Evolutionary conservation across 768 basidiomycete species (phyloP), one percentile per base, ranked within the genome.

Genomic region (Boletus barrowsii): DNA sequence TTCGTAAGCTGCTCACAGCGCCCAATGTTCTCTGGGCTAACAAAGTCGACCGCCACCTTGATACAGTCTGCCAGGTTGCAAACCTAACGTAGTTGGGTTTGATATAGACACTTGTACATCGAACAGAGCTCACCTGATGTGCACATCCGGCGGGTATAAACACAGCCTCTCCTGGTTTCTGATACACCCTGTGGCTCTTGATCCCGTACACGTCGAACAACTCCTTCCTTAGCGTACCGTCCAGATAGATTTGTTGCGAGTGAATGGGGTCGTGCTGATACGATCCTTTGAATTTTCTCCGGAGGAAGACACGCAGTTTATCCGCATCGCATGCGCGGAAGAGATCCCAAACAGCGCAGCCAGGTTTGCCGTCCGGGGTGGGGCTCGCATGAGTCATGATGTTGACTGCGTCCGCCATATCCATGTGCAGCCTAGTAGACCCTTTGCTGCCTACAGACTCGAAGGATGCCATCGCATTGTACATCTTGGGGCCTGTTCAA

Each of bases 71-170:
- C 81, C 47, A 94, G 73, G 68, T 98, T 97, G 61, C 89, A 88
- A 10, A 97, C 94, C 85, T 96, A 62, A 18, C 61, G 61, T 30
- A 48, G 44, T 24, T 53, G 3, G 51, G 29, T 47, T 26, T 58
- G 33, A 32, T 35, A 18, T 42, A 26, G 14, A 47, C 36, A 44
- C n/a, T 32, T 42, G 33, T 30, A 39, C 15, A 49, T 55, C 10
- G 24, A 42, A 42, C 35, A 40, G 5, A 42, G 65, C 80, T 49
- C 49, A 89, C 90, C 83, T 93, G 91, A 70, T 93, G 91, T 1
- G 90, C 89, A 69, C 89, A 93, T 22, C 93, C 95, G 4, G 95
- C 95, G 14, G 95, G 95, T 56, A 98, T 93, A 70, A 97, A 94
- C 13, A 98, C 86, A 0, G 93, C 95, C 65, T 98, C 90, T 18